Conservation (phyloP, 768 basidiomycete species). For the Calvatia gigantea region DNA sequence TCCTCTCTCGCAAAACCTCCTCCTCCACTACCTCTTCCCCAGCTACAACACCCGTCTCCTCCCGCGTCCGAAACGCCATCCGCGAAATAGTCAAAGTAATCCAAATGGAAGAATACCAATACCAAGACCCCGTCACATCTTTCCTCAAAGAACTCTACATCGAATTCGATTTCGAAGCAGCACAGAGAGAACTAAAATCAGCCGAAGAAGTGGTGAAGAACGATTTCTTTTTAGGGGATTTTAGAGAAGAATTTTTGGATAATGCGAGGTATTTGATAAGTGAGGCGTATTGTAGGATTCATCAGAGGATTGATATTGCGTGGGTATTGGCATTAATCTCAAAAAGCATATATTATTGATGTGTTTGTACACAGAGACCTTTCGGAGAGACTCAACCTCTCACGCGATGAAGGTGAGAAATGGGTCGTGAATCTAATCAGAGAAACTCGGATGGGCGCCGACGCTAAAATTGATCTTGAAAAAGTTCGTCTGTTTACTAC, state of each 20-base stretch:
- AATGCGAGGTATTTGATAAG: conserved; percentile 95
- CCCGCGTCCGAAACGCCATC: conserved; percentile 84
- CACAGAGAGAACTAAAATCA: conserved; percentile 74
- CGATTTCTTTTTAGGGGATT: conserved; percentile 93
- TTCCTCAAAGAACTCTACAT: conserved; percentile 94
- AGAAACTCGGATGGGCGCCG: conserved; percentile 93
- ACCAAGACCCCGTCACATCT: conserved; percentile 86
- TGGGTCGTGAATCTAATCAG: conserved; percentile 99
- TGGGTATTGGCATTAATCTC: too few relatives aligned
- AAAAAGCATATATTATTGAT: too few relatives aligned
- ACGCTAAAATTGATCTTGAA: conserved; percentile 96
- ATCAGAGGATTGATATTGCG: conserved; percentile 89
- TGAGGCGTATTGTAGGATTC: conserved; percentile 97
- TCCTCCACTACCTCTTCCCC: conserved; percentile 45
- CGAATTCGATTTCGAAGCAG: conserved; percentile 95
- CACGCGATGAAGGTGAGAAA: conserved; percentile 95
- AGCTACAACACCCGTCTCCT: conserved; percentile 43
- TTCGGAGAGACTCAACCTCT: conserved; percentile 88
- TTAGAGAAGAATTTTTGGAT: conserved; percentile 92
- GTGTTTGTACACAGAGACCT: conserved; percentile 66
- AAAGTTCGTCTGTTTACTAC: conserved; percentile 51
- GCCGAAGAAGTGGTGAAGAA: conserved; percentile 83
- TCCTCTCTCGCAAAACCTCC: conserved; percentile 82
- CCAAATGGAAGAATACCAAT: conserved; percentile 95
- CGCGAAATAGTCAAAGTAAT: conserved; percentile 91